These are phyloP conservation scores for Rhynchosporium agropyri DNA, from an alignment of 2,329 filamentous ascomycete species.

Conservation along the genomic window DNA sequence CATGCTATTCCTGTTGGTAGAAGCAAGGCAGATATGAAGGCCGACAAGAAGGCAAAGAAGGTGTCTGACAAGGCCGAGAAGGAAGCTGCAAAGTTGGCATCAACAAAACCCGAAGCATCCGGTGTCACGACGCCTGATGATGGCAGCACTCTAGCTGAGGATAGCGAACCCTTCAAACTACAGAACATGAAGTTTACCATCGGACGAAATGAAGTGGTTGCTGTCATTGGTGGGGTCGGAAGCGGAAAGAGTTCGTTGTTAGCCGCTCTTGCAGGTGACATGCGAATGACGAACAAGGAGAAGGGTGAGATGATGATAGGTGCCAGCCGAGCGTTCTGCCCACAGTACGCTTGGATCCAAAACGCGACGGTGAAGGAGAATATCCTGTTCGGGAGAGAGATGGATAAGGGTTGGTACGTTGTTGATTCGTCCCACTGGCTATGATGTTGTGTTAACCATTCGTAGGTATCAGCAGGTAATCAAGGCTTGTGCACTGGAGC, in stretches of 20 bases:
- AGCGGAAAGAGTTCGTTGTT: conserved; percentile 90
- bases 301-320: conserved; percentile 73
- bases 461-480: conserved; percentile 58
- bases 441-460: conserved; percentile 42
- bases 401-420: conserved; percentile 66
- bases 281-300: conserved; percentile 68
- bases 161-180: conserved; percentile 69
- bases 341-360: conserved; percentile 97
- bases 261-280: conserved; percentile 87
- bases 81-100: conserved; percentile 45
- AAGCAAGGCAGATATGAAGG: conserved; percentile 42
- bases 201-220: conserved; percentile 75
- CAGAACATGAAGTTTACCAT: conserved; percentile 68
- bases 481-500: conserved; percentile 74
- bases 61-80: conserved; percentile 48
- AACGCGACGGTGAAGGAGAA: conserved; percentile 87
- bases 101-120: conserved; percentile 43
- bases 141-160: conserved; percentile 58
- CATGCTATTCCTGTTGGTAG: conserved; percentile 47
- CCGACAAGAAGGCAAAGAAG: conserved; percentile 47
- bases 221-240: conserved; percentile 86
- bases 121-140: conserved; percentile 53
- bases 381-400: conserved; percentile 83
- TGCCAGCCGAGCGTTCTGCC: conserved; percentile 84
- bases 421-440: conserved; percentile 43